Conservation (phyloP, 495 filamentous ascomycete species). For the Pyronema domesticum region DNA sequence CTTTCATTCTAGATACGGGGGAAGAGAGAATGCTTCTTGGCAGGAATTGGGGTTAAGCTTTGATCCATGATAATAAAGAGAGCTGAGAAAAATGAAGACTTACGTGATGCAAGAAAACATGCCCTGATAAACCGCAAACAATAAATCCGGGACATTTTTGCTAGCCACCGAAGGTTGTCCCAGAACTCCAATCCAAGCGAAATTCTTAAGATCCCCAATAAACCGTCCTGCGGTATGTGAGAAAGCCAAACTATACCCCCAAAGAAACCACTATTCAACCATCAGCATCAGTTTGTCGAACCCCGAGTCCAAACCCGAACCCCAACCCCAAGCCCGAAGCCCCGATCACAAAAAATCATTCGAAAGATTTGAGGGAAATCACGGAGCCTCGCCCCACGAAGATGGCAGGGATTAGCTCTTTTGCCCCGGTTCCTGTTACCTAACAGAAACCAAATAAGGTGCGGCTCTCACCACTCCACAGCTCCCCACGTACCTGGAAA, state of each 20-base stretch:
- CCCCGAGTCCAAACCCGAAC: too few relatives aligned
- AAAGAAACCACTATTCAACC: conserved; percentile 68
- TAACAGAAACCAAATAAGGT: too few relatives aligned
- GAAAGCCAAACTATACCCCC: conserved; percentile 91
- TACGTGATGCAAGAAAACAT: conserved; percentile 94
- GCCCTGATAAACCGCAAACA: conserved; percentile 90
- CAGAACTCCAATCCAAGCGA: conserved; percentile 69
- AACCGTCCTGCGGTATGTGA: conserved; percentile 65
- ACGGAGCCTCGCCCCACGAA: too few relatives aligned
- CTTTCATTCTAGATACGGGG: too few relatives aligned
- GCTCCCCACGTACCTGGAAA: conserved; percentile 41
- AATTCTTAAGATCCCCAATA: conserved; percentile 72
- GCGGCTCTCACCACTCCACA: conserved; percentile 2
- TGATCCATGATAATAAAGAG: background rate
- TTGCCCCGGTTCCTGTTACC: too few relatives aligned
- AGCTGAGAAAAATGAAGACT: conserved; percentile 21
- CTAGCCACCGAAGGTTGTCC: conserved; percentile 68
- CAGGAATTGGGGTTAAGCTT: background rate
- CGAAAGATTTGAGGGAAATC: too few relatives aligned
- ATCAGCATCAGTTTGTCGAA: too few relatives aligned
- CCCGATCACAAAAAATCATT: too few relatives aligned
- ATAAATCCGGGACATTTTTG: conserved; percentile 63
- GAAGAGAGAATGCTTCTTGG: too few relatives aligned
- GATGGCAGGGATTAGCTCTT: too few relatives aligned
- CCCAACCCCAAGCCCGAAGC: too few relatives aligned